phyloP scores from a whole-genome alignment of 768 basidiomycete genomes.

The Clitopilus passeckerianus region DNA sequence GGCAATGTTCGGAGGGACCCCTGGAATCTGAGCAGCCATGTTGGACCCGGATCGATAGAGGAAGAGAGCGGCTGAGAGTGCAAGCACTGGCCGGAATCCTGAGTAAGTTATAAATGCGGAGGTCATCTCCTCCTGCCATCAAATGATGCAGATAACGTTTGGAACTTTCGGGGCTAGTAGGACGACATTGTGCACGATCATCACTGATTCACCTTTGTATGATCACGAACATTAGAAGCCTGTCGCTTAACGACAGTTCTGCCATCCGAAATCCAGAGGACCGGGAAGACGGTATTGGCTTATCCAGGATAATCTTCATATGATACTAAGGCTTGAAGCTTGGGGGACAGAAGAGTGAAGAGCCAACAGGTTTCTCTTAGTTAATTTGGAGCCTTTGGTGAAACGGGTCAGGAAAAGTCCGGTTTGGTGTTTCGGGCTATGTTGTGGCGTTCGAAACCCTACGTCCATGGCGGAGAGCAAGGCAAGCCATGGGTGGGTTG shows the following conservation, averaged over 20 bases:
- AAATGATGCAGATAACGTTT: not conserved
- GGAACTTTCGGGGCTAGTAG: not conserved
- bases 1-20: conserved; percentile 5
- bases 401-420: not conserved
- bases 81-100: not conserved
- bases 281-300: too few relatives aligned
- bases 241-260: too few relatives aligned
- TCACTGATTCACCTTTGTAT: not conserved
- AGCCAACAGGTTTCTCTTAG: not conserved
- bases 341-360: too few relatives aligned
- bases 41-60: not conserved
- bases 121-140: not conserved
- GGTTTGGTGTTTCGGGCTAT: not conserved
- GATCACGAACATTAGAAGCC: too few relatives aligned
- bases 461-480: not conserved
- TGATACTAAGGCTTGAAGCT: too few relatives aligned
- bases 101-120: not conserved
- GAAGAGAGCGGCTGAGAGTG: not conserved
- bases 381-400: not conserved
- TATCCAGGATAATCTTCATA: too few relatives aligned
- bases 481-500: not conserved
- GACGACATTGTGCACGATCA: not conserved
- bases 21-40: not conserved
- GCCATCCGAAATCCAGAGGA: too few relatives aligned
- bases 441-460: not conserved